Percentiles rank a stretch among this genome's conserved stretches.
Conservation (phyloP, 805 yeast species). For the Candida wancherniae region DNA sequence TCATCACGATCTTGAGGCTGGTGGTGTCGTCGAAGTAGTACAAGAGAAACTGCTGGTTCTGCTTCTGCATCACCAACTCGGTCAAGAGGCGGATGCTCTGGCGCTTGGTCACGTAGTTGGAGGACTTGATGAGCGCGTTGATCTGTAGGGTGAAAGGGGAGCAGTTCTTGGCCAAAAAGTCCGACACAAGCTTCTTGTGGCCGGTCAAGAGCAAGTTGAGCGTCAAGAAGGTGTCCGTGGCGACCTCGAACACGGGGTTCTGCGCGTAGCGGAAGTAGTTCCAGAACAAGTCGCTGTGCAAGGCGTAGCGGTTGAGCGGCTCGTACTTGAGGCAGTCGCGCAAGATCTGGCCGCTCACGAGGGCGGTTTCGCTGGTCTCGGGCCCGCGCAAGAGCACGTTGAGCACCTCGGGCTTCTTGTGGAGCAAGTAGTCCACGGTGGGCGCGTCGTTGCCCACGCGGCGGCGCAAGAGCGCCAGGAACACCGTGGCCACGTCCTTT, state of each 20-base stretch:
- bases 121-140: slow-evolving; percentile 66
- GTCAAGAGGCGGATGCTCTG: slow-evolving; percentile 78
- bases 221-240: slow-evolving; percentile 85
- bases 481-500: slow-evolving; percentile 71
- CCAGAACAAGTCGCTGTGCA: slow-evolving; percentile 70
- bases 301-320: slow-evolving; percentile 53
- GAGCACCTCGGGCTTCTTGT: slow-evolving; percentile 59
- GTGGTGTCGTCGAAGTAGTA: slow-evolving; percentile 75
- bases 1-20: slow-evolving; percentile 83
- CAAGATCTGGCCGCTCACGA: slow-evolving; percentile 71
- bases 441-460: slow-evolving; percentile 74
- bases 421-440: slow-evolving; percentile 75
- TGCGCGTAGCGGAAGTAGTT: slow-evolving; percentile 74
- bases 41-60: slow-evolving; percentile 69
- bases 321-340: slow-evolving; percentile 84
- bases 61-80: slow-evolving; percentile 63
- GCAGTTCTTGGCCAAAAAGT: slow-evolving; percentile 59
- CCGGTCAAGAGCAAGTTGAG: slow-evolving; percentile 61
- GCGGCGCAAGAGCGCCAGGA: slow-evolving; percentile 72
- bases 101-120: slow-evolving; percentile 87
- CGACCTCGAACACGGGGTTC: slow-evolving; percentile 76
- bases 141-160: slow-evolving; percentile 56
- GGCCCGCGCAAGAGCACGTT: slow-evolving; percentile 63
- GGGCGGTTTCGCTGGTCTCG: slow-evolving; percentile 66
- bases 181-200: slow-evolving; percentile 66